These are phyloP conservation scores for Phycomyces blakesleeanus DNA, from an alignment of 192 early-diverging fungal species.

Conservation along the genomic window DNA sequence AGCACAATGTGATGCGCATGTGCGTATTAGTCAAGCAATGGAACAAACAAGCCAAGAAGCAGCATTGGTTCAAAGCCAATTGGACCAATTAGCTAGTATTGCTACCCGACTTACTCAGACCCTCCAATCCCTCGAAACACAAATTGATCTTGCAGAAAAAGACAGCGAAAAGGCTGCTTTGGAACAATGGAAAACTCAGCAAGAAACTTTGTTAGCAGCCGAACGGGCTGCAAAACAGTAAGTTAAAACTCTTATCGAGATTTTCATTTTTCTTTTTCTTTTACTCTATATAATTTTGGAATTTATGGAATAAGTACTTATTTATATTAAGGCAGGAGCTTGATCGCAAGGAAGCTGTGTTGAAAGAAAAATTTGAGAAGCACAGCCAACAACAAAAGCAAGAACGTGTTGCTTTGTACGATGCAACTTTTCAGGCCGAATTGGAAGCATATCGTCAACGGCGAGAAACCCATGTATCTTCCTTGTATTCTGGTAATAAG, in stretches of 20 bases:
- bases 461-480: constrained; percentile 27
- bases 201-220: no score
- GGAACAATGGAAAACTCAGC: no score
- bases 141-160: no score
- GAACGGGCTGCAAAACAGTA: no score
- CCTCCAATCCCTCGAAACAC: no score
- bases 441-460: constrained; percentile 28
- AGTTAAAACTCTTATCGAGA: background rate
- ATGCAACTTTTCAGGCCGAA: constrained; percentile 34
- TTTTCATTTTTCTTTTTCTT: background rate
- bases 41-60: background rate
- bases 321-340: background rate
- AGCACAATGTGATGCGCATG: background rate
- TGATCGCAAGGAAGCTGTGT: background rate
- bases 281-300: no score
- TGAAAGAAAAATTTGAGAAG: background rate
- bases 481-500: constrained; percentile 25
- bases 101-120: background rate
- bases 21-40: background rate
- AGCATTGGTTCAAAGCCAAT: background rate
- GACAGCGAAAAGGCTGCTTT: no score
- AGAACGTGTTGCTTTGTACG: constrained; percentile 29
- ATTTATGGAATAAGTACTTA: background rate
- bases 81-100: background rate
- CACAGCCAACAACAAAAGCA: constrained; percentile 12